These are phyloP conservation scores for Calonectria leucothoes DNA, from an alignment of 2,329 filamentous ascomycete genomes.

Conservation along the genomic window DNA sequence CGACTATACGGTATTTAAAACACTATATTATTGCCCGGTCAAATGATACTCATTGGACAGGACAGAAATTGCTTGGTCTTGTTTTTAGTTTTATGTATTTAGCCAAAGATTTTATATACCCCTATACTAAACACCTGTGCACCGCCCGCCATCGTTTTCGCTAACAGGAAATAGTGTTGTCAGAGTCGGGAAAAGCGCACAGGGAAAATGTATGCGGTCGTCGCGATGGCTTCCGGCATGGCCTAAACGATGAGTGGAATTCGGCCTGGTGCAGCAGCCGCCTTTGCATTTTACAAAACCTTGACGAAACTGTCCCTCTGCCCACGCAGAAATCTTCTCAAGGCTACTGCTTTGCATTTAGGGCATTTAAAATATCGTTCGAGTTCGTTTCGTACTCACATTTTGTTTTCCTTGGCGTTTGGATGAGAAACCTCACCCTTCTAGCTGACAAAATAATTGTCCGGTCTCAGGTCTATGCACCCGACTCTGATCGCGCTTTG, in stretches of 20 bases:
- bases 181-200: no score
- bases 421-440: background rate
- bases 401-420: background rate
- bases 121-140: background rate
- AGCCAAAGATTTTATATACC: background rate
- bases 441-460: slow-evolving; percentile 22
- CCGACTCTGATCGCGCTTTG: slow-evolving; percentile 13
- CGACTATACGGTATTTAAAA: slow-evolving; percentile 9
- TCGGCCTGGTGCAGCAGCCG: no score
- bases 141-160: background rate
- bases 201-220: background rate
- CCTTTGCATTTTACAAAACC: background rate
- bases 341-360: background rate
- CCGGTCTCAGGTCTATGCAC: slow-evolving; percentile 13
- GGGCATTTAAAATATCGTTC: background rate
- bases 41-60: background rate
- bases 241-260: background rate
- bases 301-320: background rate
- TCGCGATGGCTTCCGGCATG: background rate
- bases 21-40: background rate
- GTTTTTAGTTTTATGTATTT: background rate
- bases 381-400: background rate
- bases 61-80: background rate
- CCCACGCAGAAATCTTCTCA: background rate
- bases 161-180: background rate